phyloP scores from a whole-genome alignment of 805 yeast species.

The Candida nemodendra region DNA sequence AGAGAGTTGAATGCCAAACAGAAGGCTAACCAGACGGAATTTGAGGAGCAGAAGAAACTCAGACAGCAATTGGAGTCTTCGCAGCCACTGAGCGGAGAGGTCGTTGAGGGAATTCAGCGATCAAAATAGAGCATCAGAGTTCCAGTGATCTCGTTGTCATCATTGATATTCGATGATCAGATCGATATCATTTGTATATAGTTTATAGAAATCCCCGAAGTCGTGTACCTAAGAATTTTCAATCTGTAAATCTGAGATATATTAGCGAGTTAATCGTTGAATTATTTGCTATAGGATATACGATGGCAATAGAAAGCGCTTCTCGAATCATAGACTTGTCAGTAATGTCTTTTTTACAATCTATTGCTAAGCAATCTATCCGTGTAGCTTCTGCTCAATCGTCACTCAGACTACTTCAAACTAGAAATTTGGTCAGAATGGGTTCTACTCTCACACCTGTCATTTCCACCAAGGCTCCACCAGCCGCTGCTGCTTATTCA shows the following conservation, averaged over 20 bases:
- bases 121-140: no score
- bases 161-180: no score
- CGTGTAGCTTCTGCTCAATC: slow-evolving; percentile 4
- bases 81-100: slow-evolving; percentile 64
- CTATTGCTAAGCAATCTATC: slow-evolving; percentile 17
- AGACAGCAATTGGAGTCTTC: slow-evolving; percentile 52
- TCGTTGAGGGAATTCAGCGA: slow-evolving; percentile 41
- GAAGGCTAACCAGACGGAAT: slow-evolving; percentile 62
- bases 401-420: slow-evolving; percentile 9
- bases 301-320: no score
- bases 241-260: no score
- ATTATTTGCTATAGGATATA: no score
- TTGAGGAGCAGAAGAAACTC: slow-evolving; percentile 60
- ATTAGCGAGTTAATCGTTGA: no score
- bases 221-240: no score
- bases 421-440: slow-evolving; percentile 29
- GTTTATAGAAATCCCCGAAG: no score
- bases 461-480: slow-evolving; percentile 78
- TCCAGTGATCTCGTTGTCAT: no score
- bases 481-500: slow-evolving; percentile 95
- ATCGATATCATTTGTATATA: no score
- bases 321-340: no score
- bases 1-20: slow-evolving; percentile 37
- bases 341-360: slow-evolving; percentile 11
- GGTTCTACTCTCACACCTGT: slow-evolving; percentile 42